Percentiles rank a stretch among this genome's conserved stretches.
phyloP scores from a whole-genome alignment of 352 stramenopile genomes.

The Chrysophaeum taylorii region DNA sequence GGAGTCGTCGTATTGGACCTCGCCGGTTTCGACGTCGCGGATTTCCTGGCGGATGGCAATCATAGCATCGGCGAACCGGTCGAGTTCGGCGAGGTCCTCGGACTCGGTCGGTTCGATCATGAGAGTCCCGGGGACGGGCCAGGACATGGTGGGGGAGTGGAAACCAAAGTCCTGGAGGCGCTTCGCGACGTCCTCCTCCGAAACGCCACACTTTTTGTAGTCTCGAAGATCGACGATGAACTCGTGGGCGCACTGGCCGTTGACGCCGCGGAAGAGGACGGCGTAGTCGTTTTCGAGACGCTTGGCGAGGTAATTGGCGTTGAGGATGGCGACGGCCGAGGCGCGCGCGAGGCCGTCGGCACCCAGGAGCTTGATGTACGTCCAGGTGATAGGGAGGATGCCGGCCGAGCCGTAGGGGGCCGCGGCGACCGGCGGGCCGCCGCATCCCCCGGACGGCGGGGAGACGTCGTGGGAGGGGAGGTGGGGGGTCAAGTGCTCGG shows the following conservation, averaged over 20 bases:
- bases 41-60: constrained; percentile 93
- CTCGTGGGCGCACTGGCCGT: constrained; percentile 96
- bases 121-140: constrained; percentile 91
- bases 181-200: constrained; percentile 96
- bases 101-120: constrained; percentile 99
- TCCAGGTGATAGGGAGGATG: constrained; percentile 98
- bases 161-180: constrained; percentile 98
- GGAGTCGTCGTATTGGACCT: constrained; percentile 71
- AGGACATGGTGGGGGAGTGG: constrained; percentile 98
- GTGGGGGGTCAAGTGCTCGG: constrained; percentile 82
- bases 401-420: constrained; percentile 91
- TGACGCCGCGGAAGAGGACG: constrained; percentile 86
- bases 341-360: constrained; percentile 81
- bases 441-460: constrained; percentile 38
- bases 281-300: constrained; percentile 82
- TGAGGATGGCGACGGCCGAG: constrained; percentile 88
- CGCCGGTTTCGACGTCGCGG: constrained; percentile 82
- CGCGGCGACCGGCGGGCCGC: constrained; percentile 59
- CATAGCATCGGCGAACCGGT: constrained; percentile 92
- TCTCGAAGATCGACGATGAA: constrained; percentile 97
- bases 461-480: constrained; percentile 83
- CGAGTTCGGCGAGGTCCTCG: constrained; percentile 92
- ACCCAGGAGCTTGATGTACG: constrained; percentile 99
- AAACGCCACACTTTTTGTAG: constrained; percentile 87
- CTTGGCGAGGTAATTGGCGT: constrained; percentile 99